These are phyloP conservation scores for Firmiana major DNA, from an alignment of 345 rosid genomes.

Conservation along the genomic window DNA sequence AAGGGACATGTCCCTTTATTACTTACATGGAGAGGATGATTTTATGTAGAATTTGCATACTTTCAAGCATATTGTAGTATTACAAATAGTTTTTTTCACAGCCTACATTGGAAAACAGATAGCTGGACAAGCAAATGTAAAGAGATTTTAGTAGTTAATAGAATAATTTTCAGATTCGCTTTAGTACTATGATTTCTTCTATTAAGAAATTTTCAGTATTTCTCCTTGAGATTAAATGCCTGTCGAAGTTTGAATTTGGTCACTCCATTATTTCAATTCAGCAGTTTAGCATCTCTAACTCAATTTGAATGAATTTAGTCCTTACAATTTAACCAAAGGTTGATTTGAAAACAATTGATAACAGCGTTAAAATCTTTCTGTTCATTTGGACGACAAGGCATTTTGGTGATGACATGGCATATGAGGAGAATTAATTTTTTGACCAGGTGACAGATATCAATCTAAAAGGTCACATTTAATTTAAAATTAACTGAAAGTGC, in stretches of 20 bases:
- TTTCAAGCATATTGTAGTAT: too few relatives aligned
- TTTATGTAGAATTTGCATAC: too few relatives aligned
- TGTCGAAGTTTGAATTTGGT: neutral
- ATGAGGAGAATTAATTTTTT: neutral
- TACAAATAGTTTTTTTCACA: too few relatives aligned
- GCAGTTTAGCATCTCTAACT: neutral
- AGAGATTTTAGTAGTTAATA: too few relatives aligned
- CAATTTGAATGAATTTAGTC: neutral
- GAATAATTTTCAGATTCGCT: too few relatives aligned
- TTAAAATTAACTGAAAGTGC: neutral
- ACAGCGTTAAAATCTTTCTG: neutral
- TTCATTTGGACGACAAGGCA: neutral
- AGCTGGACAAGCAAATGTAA: too few relatives aligned
- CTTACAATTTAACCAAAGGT: neutral
- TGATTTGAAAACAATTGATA: neutral
- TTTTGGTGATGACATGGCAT: neutral
- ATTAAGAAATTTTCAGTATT: too few relatives aligned
- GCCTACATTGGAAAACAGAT: too few relatives aligned
- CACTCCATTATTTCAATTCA: neutral
- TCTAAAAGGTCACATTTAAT: neutral
- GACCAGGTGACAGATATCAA: neutral
- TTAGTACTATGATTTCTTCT: too few relatives aligned
- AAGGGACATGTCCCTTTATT: too few relatives aligned
- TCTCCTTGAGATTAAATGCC: too few relatives aligned
- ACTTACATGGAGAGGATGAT: too few relatives aligned